Evolutionary conservation across 2,329 filamentous ascomycete genomes (phyloP), one percentile per base, ranked within the genome.

Genomic region (Penicillium glabrum): DNA sequence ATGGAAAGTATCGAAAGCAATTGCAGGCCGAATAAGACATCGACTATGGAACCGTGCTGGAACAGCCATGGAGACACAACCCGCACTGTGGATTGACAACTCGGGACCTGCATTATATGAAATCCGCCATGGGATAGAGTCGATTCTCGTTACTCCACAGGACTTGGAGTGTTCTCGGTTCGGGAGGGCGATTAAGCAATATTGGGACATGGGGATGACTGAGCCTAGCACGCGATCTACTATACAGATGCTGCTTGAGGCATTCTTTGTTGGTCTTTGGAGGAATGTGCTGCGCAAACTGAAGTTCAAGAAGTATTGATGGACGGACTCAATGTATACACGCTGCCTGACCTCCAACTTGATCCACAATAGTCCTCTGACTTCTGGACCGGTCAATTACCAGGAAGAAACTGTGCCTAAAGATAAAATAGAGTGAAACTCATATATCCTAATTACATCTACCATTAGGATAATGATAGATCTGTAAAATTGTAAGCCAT

Each of bases 71-170:
- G 54, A 59, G 13, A 24, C 54, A n/a, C 56, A 47, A 9, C 50
- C 57, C 5, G 29, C 62, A 5, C 9, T 64, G 1, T 64, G 62
- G 61, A 60, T 64, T 41, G 62, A 64, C 37, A 64, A 58, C 33
- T 64, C 62, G 9, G 61, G 62, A 2, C 62, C 62, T 3, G 29
- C 54, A 4, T 5, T 58, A 16, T 64, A 64, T 27, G 62, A 64
- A 35, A 46, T 64, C 19, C 55, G 62, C 5, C 58, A 64, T 46
- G 62, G 60, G 8, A 13, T 46, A 5, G 51, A 59, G 16, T 61
- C 51, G 10, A 63, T 64, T 39, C 48, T 51, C 2, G 56, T 64
- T 14, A 53, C 44, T 33, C 45, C 50, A 7, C 56, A 59, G 27
- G 59, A 61, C 5, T 35, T 64, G 43, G 62, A 63, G 49, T 31